Percentiles rank a stretch among this genome's conserved stretches.
phyloP scores from a whole-genome alignment of 768 basidiomycete genomes.

The Asterophora lycoperdoides region DNA sequence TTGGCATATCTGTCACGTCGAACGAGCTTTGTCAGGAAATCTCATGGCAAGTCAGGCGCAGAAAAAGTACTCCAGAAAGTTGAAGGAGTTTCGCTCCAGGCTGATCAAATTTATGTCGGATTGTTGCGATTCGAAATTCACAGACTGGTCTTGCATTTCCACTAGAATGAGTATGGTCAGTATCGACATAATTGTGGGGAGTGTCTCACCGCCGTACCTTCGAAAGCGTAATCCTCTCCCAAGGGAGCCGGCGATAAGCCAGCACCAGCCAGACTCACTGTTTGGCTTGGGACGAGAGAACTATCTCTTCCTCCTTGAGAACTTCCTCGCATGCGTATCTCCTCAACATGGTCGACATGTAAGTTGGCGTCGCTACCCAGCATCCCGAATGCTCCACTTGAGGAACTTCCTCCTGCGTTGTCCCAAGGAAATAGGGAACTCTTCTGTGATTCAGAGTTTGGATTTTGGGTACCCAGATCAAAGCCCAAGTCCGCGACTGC shows the following conservation, averaged over 20 bases:
- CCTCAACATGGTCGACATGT: slow-evolving; percentile 52
- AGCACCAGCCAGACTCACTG: slow-evolving; percentile 38
- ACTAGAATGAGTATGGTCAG: slow-evolving; percentile 4
- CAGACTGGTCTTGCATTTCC: slow-evolving; percentile 19
- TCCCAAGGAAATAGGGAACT: slow-evolving; percentile 83
- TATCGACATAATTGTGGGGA: neutral
- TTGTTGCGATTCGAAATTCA: slow-evolving; percentile 42
- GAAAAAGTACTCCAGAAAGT: slow-evolving; percentile 68
- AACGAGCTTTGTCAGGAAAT: slow-evolving; percentile 15
- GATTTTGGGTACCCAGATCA: slow-evolving; percentile 35
- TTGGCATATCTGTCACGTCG: slow-evolving; percentile 57
- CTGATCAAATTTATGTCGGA: slow-evolving; percentile 53
- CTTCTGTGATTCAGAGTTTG: slow-evolving; percentile 51
- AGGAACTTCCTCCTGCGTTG: slow-evolving; percentile 64
- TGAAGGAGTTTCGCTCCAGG: slow-evolving; percentile 72
- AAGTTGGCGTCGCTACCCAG: slow-evolving; percentile 38
- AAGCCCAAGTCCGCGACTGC: slow-evolving; percentile 47
- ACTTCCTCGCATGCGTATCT: slow-evolving; percentile 49
- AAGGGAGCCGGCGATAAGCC: slow-evolving; percentile 52
- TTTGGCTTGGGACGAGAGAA: slow-evolving; percentile 47
- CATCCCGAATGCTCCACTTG: slow-evolving; percentile 40
- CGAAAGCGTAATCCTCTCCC: slow-evolving; percentile 64
- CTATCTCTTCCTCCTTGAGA: slow-evolving; percentile 55
- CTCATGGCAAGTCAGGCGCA: neutral
- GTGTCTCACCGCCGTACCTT: slow-evolving; percentile 38